Conservation (phyloP, 2,329 filamentous ascomycete genomes). For the Verticillium dahliae region DNA sequence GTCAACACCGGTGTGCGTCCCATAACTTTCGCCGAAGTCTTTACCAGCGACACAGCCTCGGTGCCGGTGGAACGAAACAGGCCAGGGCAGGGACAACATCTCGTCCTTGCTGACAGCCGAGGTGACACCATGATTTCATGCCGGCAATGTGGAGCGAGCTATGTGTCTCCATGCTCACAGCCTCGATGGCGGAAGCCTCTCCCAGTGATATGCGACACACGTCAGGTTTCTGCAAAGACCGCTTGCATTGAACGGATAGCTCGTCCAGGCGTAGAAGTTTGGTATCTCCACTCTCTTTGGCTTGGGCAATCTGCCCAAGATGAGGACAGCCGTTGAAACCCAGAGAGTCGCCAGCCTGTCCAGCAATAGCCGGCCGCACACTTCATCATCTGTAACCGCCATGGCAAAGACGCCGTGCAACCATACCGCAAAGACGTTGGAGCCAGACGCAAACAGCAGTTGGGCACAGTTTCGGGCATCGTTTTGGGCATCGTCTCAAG, state of each 20-base stretch:
- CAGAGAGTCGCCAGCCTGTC: neutral
- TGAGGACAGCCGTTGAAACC: no score
- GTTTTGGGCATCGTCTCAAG: neutral
- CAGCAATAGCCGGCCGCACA: neutral
- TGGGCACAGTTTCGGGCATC: neutral
- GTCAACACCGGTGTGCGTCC: neutral
- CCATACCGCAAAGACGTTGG: neutral
- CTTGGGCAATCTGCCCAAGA: neutral
- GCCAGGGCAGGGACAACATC: no score
- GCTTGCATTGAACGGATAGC: neutral
- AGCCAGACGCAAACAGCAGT: neutral
- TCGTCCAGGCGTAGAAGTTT: neutral
- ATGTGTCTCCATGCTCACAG: neutral
- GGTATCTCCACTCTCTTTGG: neutral
- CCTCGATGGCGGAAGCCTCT: neutral
- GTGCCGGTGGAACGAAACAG: neutral
- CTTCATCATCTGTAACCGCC: neutral
- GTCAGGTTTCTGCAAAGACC: neutral
- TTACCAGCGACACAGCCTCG: neutral
- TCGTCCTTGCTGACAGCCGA: no score
- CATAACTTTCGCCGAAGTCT: neutral
- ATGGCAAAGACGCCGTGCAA: neutral
- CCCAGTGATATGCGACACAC: neutral
- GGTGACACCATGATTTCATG: neutral
- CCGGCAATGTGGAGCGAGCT: neutral